Evolutionary conservation across 2,329 filamentous ascomycete species (phyloP).

Genomic region (Penicillium thymicola): DNA sequence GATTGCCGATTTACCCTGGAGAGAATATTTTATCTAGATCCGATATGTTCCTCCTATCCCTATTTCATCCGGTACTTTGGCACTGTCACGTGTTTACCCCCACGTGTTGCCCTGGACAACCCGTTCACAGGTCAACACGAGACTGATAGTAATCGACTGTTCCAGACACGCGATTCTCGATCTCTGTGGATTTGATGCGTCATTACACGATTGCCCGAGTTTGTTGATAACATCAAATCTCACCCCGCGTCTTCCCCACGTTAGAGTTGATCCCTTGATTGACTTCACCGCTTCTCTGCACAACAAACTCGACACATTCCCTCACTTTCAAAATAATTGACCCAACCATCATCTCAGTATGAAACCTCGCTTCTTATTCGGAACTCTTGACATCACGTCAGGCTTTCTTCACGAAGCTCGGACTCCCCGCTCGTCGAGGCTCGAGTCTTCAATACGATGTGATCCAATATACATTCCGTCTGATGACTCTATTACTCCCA

Average conservation of each 20-base stretch:
- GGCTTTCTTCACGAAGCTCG: constrained; percentile 23
- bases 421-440: constrained; percentile 35
- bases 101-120: not conserved
- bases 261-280: constrained; percentile 6
- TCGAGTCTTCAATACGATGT: constrained; percentile 27
- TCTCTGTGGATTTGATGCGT: not conserved
- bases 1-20: not conserved
- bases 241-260: not conserved
- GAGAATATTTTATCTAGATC: not conserved
- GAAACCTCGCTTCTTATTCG: not conserved
- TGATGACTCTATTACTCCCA: constrained; percentile 43
- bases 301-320: not conserved
- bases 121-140: not conserved
- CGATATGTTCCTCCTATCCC: not conserved
- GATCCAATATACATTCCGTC: constrained; percentile 43
- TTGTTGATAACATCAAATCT: not conserved
- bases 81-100: not conserved
- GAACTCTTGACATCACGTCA: constrained; percentile 23
- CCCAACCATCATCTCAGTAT: not conserved
- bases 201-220: not conserved
- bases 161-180: not conserved
- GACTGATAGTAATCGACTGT: not conserved
- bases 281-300: constrained; percentile 6
- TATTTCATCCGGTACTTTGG: not conserved
- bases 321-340: not conserved